Evolutionary conservation across 164 flowering plant species (phyloP).

Genomic region (Umbilicus rupestris): DNA sequence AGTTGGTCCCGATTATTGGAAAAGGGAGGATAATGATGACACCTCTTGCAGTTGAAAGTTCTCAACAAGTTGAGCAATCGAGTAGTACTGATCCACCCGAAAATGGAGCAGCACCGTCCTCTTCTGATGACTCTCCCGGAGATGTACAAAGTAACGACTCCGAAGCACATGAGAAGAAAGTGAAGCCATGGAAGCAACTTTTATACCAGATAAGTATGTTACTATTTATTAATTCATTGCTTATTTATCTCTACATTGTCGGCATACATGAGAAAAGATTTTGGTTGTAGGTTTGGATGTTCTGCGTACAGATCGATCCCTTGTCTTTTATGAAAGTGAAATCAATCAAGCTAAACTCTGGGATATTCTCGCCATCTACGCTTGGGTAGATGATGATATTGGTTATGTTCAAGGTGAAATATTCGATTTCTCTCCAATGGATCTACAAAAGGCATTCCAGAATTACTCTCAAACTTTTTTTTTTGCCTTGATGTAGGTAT

Average conservation of each 20-base stretch:
- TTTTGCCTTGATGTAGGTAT: conserved; percentile 52
- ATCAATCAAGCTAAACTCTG: conserved; percentile 75
- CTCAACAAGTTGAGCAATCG: conserved; percentile 37
- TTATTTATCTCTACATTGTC: background rate
- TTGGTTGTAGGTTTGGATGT: conserved; percentile 73
- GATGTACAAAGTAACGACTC: conserved; percentile 11
- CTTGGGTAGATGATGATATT: conserved; percentile 76
- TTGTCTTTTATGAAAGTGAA: conserved; percentile 69
- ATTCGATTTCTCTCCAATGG: background rate
- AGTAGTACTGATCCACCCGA: conserved; percentile 11
- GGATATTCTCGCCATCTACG: conserved; percentile 73
- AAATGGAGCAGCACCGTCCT: conserved; percentile 3
- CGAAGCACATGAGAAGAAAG: conserved; percentile 32
- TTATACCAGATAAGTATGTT: conserved; percentile 79
- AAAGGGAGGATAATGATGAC: conserved; percentile 57
- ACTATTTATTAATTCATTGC: background rate
- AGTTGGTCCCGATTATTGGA: conserved; percentile 65
- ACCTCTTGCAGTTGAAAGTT: conserved; percentile 58
- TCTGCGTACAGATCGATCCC: conserved; percentile 75
- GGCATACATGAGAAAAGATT: conserved; percentile 7
- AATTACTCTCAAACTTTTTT: background rate
- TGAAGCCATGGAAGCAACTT: conserved; percentile 57
- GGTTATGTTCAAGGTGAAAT: conserved; percentile 81
- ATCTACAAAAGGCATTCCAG: background rate
- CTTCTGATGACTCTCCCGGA: conserved; percentile 1